Conservation (phyloP, 768 basidiomycete genomes). For the Pleurotus salmoneostramineus region DNA sequence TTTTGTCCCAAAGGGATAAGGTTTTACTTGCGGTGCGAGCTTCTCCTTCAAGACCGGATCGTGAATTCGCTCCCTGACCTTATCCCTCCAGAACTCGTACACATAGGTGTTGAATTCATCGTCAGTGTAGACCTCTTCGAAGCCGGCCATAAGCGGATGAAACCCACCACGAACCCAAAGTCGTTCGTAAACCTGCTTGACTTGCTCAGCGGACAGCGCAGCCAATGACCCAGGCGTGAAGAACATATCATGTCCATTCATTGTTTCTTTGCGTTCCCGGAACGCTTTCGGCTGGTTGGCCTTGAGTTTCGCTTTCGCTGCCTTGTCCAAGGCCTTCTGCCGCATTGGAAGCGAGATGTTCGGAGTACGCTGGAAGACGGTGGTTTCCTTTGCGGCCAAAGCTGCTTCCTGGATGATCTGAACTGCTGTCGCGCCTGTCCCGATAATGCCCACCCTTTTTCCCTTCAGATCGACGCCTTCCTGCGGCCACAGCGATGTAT, state of each 20-base stretch:
- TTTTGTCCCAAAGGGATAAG: constrained; percentile 21
- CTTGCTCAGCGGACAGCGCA: constrained; percentile 15
- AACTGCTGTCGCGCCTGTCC: constrained; percentile 22
- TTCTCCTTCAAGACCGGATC: constrained; percentile 17
- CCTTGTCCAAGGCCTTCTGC: constrained; percentile 56
- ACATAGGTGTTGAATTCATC: constrained; percentile 16
- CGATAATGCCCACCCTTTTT: constrained; percentile 21
- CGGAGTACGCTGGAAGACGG: constrained; percentile 32
- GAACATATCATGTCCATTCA: constrained; percentile 14
- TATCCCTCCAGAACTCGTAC: constrained; percentile 22
- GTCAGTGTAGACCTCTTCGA: constrained; percentile 13
- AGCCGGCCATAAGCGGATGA: constrained; percentile 13
- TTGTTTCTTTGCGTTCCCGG: constrained; percentile 16
- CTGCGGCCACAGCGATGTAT: constrained; percentile 21
- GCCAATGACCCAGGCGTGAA: constrained; percentile 9
- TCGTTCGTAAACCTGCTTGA: constrained; percentile 15
- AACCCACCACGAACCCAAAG: constrained; percentile 19
- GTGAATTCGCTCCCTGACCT: constrained; percentile 15
- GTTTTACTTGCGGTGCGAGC: constrained; percentile 18
- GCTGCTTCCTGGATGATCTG: constrained; percentile 21
- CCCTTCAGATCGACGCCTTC: constrained; percentile 16
- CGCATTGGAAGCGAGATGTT: constrained; percentile 46
- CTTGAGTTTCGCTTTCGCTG: constrained; percentile 13
- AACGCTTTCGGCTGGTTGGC: constrained; percentile 15
- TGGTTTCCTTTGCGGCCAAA: constrained; percentile 15